Evolutionary conservation across 441 rosid genomes (phyloP), one percentile per base, ranked within the genome.

Genomic region (Populus hybrid): DNA sequence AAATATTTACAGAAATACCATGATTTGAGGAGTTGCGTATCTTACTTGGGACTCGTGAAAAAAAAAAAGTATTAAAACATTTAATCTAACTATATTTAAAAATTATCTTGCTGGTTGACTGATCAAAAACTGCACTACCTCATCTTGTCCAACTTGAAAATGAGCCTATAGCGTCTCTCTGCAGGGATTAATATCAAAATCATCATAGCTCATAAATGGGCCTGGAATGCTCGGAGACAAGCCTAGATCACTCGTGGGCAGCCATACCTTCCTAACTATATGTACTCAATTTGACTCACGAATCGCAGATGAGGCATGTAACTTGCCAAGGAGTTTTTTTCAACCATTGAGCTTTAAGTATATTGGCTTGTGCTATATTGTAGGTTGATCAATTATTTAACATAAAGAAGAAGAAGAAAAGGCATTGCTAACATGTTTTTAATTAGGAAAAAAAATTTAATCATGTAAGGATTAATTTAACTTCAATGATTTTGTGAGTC

Each of bases 21-120:
- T 11, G 4, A 2, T 40, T 40, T 40, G 12, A 2, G 0, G 0
- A 11, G 12, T 0, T 0, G 14, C 0, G 0, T 42, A 10, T 0
- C 54, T 42, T 0, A 42, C 0, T 10, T 42, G 0, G 2, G 0
- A 40, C 14, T 10, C 0, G 1, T 10, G 2, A 0, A 12, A 42
- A 42, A 42, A 42, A 42, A 42, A 42, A 40, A 30, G 4, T 3
- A 3, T 30, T 30, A 30, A 30, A 30, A 3, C 4, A 30, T 30
- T 0, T 42, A 42, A 2, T 10, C 1, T 42, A 42, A 42, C 1
- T 42, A 42, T 1, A 11, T 42, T 1, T 42, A 11, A 42, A 42
- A 42, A 11, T 42, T 11, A 42, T 38, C 46, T 2, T 40, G 3
- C 14, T 40, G 0, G 1, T 40, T 0, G 14, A 40, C 12, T 0